Conservation (phyloP, 345 rosid species). For the Cardamine resedifolia region DNA sequence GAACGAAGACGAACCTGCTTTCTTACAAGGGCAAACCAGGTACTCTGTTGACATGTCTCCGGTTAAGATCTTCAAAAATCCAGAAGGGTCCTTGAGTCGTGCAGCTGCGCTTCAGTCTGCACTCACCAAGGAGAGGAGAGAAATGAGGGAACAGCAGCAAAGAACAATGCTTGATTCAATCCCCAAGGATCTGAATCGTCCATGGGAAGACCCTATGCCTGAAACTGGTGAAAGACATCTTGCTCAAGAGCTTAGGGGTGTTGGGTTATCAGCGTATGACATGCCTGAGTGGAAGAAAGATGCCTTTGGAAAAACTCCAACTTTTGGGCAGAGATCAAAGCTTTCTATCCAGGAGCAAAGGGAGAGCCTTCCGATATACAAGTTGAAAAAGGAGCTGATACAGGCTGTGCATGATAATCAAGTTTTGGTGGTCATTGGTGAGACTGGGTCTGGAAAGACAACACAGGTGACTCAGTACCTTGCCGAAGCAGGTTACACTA, state of each 20-base stretch:
- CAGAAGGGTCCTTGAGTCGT: conserved; percentile 88
- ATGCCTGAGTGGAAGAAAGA: conserved; percentile 98
- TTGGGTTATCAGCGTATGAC: conserved; percentile 83
- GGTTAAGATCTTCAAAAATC: conserved; percentile 89
- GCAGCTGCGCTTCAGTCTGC: conserved; percentile 97
- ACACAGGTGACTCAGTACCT: conserved; percentile 89
- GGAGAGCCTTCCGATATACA: conserved; percentile 88
- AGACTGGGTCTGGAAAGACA: conserved; percentile 86
- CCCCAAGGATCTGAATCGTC: conserved; percentile 96
- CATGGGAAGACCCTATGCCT: conserved; percentile 97
- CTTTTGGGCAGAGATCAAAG: conserved; percentile 80
- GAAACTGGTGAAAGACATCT: conserved; percentile 92
- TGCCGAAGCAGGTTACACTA: conserved; percentile 76
- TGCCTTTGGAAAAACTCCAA: conserved; percentile 73
- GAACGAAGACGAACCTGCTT: conserved; percentile 88
- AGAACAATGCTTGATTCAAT: conserved; percentile 90
- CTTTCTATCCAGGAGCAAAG: conserved; percentile 90
- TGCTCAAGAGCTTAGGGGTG: conserved; percentile 90
- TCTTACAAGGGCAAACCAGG: conserved; percentile 77
- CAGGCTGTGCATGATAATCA: conserved; percentile 88
- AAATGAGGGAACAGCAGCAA: conserved; percentile 81
- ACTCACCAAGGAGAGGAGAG: conserved; percentile 79
- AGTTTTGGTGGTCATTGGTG: conserved; percentile 81
- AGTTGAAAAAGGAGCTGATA: conserved; percentile 77
- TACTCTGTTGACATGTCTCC: conserved; percentile 79